phyloP scores from a whole-genome alignment of 108 stramenopile genomes.

The Nitzschia sp. region DNA sequence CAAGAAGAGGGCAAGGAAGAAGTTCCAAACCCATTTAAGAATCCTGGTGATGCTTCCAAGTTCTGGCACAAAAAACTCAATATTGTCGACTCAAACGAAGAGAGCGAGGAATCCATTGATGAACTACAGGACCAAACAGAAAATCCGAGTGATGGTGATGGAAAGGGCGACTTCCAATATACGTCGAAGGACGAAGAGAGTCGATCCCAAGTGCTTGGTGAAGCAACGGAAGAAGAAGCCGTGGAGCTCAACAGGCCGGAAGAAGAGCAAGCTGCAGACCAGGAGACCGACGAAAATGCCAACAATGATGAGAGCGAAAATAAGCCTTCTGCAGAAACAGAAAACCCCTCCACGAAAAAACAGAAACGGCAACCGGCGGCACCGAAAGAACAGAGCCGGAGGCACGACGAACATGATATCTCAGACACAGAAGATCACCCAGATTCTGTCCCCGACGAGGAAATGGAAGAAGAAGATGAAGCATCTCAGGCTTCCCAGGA shows the following conservation, averaged over 20 bases:
- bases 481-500: conserved; percentile 18
- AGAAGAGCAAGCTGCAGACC: conserved; percentile 48
- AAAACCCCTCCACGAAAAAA: conserved; percentile 6
- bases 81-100: conserved; percentile 38
- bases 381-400: neutral
- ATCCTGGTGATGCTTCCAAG: conserved; percentile 79
- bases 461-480: conserved; percentile 43
- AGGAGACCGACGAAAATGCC: conserved; percentile 37
- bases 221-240: conserved; percentile 45
- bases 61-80: conserved; percentile 83
- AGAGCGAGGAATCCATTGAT: conserved; percentile 35
- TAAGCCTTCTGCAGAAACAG: conserved; percentile 1
- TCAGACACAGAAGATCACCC: neutral
- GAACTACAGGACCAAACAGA: conserved; percentile 32
- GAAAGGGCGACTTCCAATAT: conserved; percentile 79
- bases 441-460: conserved; percentile 40
- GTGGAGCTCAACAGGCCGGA: conserved; percentile 45
- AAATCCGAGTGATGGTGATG: conserved; percentile 31
- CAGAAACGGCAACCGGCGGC: conserved; percentile 41
- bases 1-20: conserved; percentile 18
- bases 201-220: conserved; percentile 81
- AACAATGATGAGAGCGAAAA: conserved; percentile 22
- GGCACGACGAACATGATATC: conserved; percentile 21
- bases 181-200: conserved; percentile 53
- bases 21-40: conserved; percentile 86